phyloP scores from a whole-genome alignment of 306 rosid species.

The Acacia acuminata region DNA sequence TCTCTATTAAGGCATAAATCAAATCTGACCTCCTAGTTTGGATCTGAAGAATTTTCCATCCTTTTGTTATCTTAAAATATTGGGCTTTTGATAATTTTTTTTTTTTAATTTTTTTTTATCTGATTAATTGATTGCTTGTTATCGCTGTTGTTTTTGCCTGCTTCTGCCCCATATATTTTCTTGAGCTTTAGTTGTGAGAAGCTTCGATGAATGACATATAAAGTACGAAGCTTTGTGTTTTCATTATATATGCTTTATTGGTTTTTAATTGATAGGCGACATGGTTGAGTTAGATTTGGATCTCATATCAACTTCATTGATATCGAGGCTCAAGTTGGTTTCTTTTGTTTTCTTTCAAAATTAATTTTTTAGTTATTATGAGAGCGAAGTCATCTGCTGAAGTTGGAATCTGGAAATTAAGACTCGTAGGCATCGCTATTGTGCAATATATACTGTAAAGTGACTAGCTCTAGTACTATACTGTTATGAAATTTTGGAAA shows the following conservation, averaged over 20 bases:
- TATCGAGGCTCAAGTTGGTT: neutral
- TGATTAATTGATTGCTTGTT: slow-evolving; percentile 7
- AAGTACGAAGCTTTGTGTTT: neutral
- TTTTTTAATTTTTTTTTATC: neutral
- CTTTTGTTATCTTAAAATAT: slow-evolving; percentile 19
- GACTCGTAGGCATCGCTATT: neutral
- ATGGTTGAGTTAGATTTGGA: slow-evolving; percentile 17
- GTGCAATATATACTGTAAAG: neutral
- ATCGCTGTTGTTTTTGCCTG: neutral
- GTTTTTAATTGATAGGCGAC: neutral
- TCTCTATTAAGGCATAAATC: slow-evolving; percentile 56
- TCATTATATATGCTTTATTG: neutral
- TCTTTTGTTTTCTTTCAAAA: neutral
- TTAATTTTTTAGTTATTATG: neutral
- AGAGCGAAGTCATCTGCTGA: neutral
- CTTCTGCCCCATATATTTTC: neutral
- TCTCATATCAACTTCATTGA: slow-evolving; percentile 8
- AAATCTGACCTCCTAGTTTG: neutral
- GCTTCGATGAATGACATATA: neutral
- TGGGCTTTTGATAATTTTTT: neutral
- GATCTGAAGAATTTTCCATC: slow-evolving; percentile 1
- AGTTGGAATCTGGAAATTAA: neutral
- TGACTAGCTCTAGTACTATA: slow-evolving; percentile 4
- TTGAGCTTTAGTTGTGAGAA: neutral
- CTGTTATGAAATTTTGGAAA: neutral